Base-by-base conservation (phyloP, 1,284 basidiomycete species). In the Somion occarium region DNA sequence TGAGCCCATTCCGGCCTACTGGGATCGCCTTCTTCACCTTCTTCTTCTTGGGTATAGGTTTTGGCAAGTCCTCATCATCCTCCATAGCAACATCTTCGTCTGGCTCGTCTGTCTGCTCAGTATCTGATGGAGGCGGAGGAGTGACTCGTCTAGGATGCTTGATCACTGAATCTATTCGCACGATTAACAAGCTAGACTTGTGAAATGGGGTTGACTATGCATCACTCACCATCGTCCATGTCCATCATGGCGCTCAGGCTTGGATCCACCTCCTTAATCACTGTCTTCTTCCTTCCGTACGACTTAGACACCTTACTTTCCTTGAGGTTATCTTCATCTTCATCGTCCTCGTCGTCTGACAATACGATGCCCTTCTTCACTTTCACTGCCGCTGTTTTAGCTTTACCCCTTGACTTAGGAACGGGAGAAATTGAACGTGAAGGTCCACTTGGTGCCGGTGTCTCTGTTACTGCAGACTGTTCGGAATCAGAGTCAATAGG, bases 181-280 rank as follows among this genome's bases (percentile, higher is more conserved):
- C n/a, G 2, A 26, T 18, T 27, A 19, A 20, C n/a, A 26, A 42
- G 19, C 20, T n/a, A n/a, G n/a, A n/a, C n/a, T n/a, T n/a, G n/a
- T n/a, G n/a, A n/a, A n/a, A n/a, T n/a, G n/a, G n/a, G n/a, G n/a
- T n/a, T n/a, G n/a, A n/a, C n/a, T n/a, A n/a, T n/a, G 39, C 7
- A 41, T 5, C 13, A 43, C 42, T 22, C 49, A 84, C 84, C 79
- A 61, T 90, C 85, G 55, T 87, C 83, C 49, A 88, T 75, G 50
- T 90, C 86, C 87, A 89, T 88, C 73, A 89, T 78, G 11, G 78
- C 82, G 41, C 69, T 69, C 25, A 82, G 63, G 44, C 79, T 80
- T 54, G 59, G 65, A 56, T 75, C 30, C n/a, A n/a, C n/a, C n/a
- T n/a, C n/a, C n/a, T n/a, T n/a, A n/a, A n/a, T n/a, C n/a, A n/a